Base-by-base conservation (phyloP, 2,329 filamentous ascomycete species). In the Apiospora pterosperma region DNA sequence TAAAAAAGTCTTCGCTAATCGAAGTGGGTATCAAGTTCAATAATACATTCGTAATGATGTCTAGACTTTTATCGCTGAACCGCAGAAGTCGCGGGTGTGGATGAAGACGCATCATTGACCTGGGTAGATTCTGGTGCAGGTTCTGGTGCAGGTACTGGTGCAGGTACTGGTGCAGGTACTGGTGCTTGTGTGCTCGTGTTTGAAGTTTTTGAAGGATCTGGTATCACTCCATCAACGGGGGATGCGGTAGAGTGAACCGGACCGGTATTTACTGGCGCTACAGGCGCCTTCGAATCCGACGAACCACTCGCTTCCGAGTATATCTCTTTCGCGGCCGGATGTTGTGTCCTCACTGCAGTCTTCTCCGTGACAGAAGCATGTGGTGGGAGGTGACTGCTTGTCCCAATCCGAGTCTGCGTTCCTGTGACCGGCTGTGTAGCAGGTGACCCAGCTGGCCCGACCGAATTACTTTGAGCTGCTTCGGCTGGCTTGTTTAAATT, bases 1-100 rank as follows among this genome's bases (percentile, higher is more conserved):
- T 21, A 41, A 25, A 62, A 39, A 62, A 62, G 38, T 42, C 36
- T 62, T 62, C 60, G 36, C 23, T 34, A 10, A 62, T 62, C 38
- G 25, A 38, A 41, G 41, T 25, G 41, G 36, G 60, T 44, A 62
- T 62, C 28, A 39, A 39, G 60, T 36, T 36, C 39, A 38, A 60
- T 39, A 60, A 36, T 39, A 38, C 58, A 60, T 60, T n/a, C 14
- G 23, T 39, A 36, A 28, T 34, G 48, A 55, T 34, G 48, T 28
- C 19, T 55, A 25, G 34, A 55, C 28, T 28, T 55, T n/a, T 34
- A 55, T 55, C 10, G 48, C 28, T 34, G 48, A 55, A 34, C 34
- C n/a, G 36, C 36, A 19, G 10, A n/a, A 25, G 34, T 25, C 19
- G 34, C 12, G 14, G 34, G 21, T 16, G n/a, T 11, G 7, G 59